Evolutionary conservation across 2,329 filamentous ascomycete species (phyloP), one percentile per base, ranked within the genome.

Genomic region (Fusarium nelsonii): DNA sequence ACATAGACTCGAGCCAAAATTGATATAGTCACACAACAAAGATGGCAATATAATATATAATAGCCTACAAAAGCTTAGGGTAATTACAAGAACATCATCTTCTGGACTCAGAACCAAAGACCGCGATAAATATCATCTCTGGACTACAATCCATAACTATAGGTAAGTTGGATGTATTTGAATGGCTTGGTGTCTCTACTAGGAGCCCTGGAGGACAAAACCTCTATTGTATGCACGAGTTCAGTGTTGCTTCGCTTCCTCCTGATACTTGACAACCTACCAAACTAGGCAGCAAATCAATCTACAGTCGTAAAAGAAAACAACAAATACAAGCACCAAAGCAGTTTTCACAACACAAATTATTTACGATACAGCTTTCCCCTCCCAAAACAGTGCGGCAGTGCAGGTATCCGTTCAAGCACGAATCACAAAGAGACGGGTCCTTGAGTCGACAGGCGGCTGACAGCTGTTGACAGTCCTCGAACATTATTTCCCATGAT

Each of bases 381-480:
- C 14, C 16, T 20, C 14, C 8, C 10, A 28, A 63, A 67, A 67
- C 50, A 33, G 34, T 55, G 30, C 26, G 49, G 37, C 37, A 37
- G 53, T 53, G 52, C 51, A 70, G 32, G 46, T 60, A 67, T 64
- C 68, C 52, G 52, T 48, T 43, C 20, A 16, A 56, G 43, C 55
- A 44, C 65, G 49, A 69, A 71, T 70, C 60, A 71, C 57, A 46
- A 46, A 44, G 44, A 39, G 36, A 51, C 58, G 40, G 58, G 14
- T 34, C 40, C 37, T 50, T 55, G 62, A 44, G 14, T 45, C 61
- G 36, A 59, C 71, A 57, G 58, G 49, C 59, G 71, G 44, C 69
- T 62, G 68, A 45, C 71, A 73, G 69, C 71, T 73, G 71, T 70
- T 56, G 53, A 58, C 59, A 18, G 62, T 40, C 55, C 26, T 55